phyloP scores from a whole-genome alignment of 805 yeast genomes.

The Starmerella geochares region DNA sequence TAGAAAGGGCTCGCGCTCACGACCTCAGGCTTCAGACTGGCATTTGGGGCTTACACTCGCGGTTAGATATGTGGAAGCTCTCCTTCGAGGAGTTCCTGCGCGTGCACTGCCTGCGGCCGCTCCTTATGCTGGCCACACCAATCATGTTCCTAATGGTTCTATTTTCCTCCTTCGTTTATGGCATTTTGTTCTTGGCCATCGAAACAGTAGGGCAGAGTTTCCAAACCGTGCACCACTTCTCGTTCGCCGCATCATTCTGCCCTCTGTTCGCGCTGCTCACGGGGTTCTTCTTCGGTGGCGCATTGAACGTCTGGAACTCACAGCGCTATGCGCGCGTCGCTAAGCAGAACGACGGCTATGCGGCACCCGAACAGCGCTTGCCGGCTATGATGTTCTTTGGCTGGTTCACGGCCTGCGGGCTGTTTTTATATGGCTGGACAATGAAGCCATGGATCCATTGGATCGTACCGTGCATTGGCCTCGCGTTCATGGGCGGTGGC shows the following conservation, averaged over 20 bases:
- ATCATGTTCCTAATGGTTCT: constrained; percentile 35
- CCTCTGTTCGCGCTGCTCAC: constrained; percentile 32
- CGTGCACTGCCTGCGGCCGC: constrained; percentile 68
- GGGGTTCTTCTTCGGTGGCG: constrained; percentile 31
- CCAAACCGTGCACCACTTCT: constrained; percentile 29
- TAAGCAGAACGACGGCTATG: constrained; percentile 34
- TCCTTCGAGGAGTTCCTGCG: constrained; percentile 56
- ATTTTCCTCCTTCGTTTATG: constrained; percentile 39
- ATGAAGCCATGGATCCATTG: constrained; percentile 39
- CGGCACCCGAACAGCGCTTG: constrained; percentile 52
- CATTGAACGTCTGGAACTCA: constrained; percentile 27
- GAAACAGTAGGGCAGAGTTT: constrained; percentile 36
- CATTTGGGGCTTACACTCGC: constrained; percentile 74
- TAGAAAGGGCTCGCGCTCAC: constrained; percentile 56
- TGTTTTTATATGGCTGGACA: constrained; percentile 58
- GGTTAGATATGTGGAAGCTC: constrained; percentile 76
- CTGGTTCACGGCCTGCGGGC: constrained; percentile 43
- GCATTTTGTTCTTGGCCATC: constrained; percentile 37
- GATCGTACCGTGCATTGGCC: constrained; percentile 49
- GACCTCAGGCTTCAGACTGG: constrained; percentile 66
- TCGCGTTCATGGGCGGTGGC: constrained; percentile 43
- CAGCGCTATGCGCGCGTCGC: constrained; percentile 28
- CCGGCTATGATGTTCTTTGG: constrained; percentile 43
- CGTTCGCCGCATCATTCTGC: constrained; percentile 28
- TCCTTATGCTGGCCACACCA: constrained; percentile 55